Conservation (phyloP, 148 eudicot species). For the Heliamphora exappendiculata region DNA sequence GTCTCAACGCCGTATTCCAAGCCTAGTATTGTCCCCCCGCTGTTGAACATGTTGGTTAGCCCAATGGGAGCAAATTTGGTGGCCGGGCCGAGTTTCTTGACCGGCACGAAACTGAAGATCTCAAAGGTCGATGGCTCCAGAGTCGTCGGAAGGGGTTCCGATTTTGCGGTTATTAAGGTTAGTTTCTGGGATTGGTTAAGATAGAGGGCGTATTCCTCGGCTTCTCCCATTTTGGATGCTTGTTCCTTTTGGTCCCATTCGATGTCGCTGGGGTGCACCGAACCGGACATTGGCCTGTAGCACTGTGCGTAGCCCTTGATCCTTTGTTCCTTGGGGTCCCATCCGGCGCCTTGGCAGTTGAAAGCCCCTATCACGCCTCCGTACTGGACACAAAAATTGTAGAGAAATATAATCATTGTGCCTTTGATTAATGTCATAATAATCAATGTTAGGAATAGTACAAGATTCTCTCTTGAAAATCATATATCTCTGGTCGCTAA, state of each 20-base stretch:
- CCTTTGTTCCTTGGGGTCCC: constrained; percentile 50
- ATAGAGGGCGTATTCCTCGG: constrained; percentile 50
- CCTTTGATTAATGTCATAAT: background rate
- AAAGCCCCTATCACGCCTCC: constrained; percentile 65
- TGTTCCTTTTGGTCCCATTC: constrained; percentile 51
- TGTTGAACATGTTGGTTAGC: constrained; percentile 49
- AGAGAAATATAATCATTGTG: background rate
- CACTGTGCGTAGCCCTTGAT: constrained; percentile 49
- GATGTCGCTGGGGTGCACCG: constrained; percentile 39
- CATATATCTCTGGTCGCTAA: too few species aligned
- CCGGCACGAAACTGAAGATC: constrained; percentile 50
- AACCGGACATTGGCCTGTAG: constrained; percentile 42
- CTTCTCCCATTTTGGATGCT: constrained; percentile 26
- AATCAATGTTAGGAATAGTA: too few species aligned
- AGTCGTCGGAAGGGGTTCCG: constrained; percentile 25
- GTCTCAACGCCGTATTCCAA: constrained; percentile 22
- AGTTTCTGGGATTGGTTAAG: constrained; percentile 38
- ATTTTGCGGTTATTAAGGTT: constrained; percentile 11
- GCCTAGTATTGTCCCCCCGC: constrained; percentile 46
- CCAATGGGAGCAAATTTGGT: constrained; percentile 58
- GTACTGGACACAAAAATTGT: constrained; percentile 20
- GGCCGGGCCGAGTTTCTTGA: constrained; percentile 22
- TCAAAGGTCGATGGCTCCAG: constrained; percentile 45
- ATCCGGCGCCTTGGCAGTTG: constrained; percentile 72
- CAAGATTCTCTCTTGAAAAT: too few species aligned